Base-by-base conservation (phyloP, 2,329 filamentous ascomycete genomes). In the Elsinoe batatas region DNA sequence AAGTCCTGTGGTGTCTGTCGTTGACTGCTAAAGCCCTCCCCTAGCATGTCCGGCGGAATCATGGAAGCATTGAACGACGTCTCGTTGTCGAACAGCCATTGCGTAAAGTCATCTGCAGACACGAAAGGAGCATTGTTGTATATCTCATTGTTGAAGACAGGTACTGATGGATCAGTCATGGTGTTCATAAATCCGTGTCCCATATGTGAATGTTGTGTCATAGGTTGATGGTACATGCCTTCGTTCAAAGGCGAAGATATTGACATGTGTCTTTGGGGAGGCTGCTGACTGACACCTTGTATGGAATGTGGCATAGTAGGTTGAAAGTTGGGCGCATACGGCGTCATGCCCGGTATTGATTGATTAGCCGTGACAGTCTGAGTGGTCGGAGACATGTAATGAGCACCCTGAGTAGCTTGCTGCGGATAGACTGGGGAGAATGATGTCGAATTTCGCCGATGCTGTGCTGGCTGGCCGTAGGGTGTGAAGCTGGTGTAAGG, bases 41-140 rank as follows among this genome's bases (percentile, higher is more conserved):
- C 50, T 13, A 46, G 46, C 53, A 55, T 56, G 12, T 55, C 51
- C 10, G 22, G 38, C 32, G 70, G 69, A 15, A 68, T 71, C 32
- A 64, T 64, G 26, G 66, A 65, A 35, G 69, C 62, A 30, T 67
- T 65, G 30, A 79, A 73, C 13, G 79, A 74, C 15, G 79, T 22
- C 8, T 55, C 53, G 26, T 32, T 42, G 65, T 88, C 91, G 71
- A 95, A 95, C 17, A 95, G 71, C 76, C 87, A 95, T 4, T 85
- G 84, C 60, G 91, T 85, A 64, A 95, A 93, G 65, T 95, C 89
- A 65, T 94, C 88, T 0, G 87, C 86, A 74, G 94, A 88, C 6
- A 86, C 84, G 66, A 91, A 91, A 0, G 91, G 90, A 2, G 90
- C 95, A 57, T 91, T 87, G 62, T 87, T 91, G 58, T 88, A 84